These are phyloP conservation scores for Claviceps pazoutovae DNA, from an alignment of 2,329 filamentous ascomycete species.

Conservation along the genomic window DNA sequence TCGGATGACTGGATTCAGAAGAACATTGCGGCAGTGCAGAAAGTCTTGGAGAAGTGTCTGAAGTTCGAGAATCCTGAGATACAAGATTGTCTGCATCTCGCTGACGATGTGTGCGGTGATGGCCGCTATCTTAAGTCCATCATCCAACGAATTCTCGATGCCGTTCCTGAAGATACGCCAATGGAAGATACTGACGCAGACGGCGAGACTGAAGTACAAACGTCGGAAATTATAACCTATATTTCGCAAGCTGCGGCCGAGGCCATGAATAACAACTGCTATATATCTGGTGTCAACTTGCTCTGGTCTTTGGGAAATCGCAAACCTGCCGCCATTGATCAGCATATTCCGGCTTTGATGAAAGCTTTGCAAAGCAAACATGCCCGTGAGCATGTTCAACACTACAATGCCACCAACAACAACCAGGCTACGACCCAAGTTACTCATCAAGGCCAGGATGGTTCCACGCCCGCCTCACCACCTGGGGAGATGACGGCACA, in stretches of 20 bases:
- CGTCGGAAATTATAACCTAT: slow-evolving; percentile 76
- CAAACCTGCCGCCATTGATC: slow-evolving; percentile 75
- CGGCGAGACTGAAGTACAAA: slow-evolving; percentile 65
- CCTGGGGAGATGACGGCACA: slow-evolving; percentile 50
- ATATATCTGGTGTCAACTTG: slow-evolving; percentile 81
- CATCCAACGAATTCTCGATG: slow-evolving; percentile 71
- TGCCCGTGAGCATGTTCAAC: slow-evolving; percentile 81
- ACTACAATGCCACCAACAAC: slow-evolving; percentile 46
- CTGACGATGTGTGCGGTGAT: slow-evolving; percentile 56
- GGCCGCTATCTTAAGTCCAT: slow-evolving; percentile 59
- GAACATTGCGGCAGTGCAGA: slow-evolving; percentile 66
- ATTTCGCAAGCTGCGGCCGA: slow-evolving; percentile 79
- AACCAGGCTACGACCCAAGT: slow-evolving; percentile 32
- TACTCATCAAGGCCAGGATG: slow-evolving; percentile 33
- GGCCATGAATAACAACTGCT: slow-evolving; percentile 65
- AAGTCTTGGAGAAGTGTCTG: slow-evolving; percentile 76
- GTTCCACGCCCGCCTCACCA: slow-evolving; percentile 35
- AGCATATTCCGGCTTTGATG: slow-evolving; percentile 78
- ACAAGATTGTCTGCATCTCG: slow-evolving; percentile 76
- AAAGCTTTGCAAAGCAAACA: slow-evolving; percentile 86
- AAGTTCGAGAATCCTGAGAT: slow-evolving; percentile 83
- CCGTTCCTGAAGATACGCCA: slow-evolving; percentile 61
- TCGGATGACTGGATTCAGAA: slow-evolving; percentile 80
- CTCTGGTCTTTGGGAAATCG: slow-evolving; percentile 82
- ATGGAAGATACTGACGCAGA: slow-evolving; percentile 73